These are phyloP conservation scores for Limnomonas spitsbergensis DNA, from an alignment of 139 green algal species.

Conservation along the genomic window DNA sequence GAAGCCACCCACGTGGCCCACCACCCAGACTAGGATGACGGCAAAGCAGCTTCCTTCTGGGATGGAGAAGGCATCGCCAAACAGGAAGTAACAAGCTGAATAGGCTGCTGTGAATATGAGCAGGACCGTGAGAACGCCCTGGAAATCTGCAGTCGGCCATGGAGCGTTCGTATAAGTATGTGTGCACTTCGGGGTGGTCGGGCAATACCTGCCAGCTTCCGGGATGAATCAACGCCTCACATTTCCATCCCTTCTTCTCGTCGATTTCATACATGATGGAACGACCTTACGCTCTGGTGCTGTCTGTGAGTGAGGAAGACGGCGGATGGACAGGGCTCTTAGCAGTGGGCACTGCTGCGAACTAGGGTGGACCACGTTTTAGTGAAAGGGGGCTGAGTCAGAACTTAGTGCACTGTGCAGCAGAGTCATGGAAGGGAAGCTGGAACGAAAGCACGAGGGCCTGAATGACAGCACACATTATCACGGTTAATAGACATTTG, in stretches of 20 bases:
- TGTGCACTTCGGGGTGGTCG: not conserved
- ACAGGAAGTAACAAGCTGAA: constrained; percentile 11
- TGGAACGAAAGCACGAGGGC: not conserved
- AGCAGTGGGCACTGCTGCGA: no score
- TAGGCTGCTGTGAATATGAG: constrained; percentile 1
- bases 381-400: no score
- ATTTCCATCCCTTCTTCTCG: not conserved
- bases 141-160: constrained; percentile 14
- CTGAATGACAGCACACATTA: no score
- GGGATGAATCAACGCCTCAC: not conserved
- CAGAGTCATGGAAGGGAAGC: not conserved
- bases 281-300: not conserved
- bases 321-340: not conserved
- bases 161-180: not conserved
- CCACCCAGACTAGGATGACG: constrained; percentile 6
- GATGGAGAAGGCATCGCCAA: constrained; percentile 7
- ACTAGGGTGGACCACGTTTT: no score
- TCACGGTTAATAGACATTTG: no score
- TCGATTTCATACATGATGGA: not conserved
- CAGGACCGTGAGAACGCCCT: constrained; percentile 2
- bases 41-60: constrained; percentile 8
- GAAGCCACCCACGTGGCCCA: constrained; percentile 15
- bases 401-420: no score
- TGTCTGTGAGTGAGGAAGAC: not conserved
- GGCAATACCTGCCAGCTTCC: no score